A percentile compares a stretch with the other conserved stretches of the same genome.
These are phyloP conservation scores for Coffea canephora DNA, from an alignment of 257 asterid species.

Conservation along the genomic window DNA sequence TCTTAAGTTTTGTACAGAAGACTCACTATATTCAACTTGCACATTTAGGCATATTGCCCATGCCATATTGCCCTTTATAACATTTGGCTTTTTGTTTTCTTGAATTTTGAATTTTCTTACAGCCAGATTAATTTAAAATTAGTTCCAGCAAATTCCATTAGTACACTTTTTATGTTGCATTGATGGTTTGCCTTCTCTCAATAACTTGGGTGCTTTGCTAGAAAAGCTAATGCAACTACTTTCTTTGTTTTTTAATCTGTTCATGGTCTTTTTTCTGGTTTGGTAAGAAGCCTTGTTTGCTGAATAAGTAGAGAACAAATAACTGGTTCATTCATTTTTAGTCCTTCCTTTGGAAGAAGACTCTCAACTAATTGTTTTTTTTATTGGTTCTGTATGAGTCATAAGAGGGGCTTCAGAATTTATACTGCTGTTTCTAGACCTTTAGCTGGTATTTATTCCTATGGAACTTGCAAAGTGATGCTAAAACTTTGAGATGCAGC, in stretches of 20 bases:
- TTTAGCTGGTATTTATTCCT: neutral
- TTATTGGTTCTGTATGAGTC: neutral
- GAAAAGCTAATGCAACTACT: too few species aligned
- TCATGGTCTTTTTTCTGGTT: neutral
- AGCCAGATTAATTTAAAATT: neutral
- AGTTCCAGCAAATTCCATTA: neutral
- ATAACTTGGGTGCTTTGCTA: neutral
- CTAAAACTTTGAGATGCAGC: neutral
- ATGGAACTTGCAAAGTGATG: neutral
- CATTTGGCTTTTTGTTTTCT: too few species aligned
- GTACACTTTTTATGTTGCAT: neutral
- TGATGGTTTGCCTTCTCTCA: neutral
- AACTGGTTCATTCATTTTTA: neutral
- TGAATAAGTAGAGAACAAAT: neutral
- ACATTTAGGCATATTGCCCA: too few species aligned
- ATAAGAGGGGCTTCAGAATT: neutral
- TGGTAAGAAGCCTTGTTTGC: neutral
- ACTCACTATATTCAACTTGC: neutral
- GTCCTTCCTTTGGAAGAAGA: neutral
- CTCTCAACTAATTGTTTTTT: neutral
- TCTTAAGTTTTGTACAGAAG: neutral
- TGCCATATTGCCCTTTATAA: neutral
- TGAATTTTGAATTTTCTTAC: neutral
- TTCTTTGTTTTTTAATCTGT: neutral
- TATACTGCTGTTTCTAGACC: neutral